Conservation (phyloP, 768 basidiomycete species). For the Termitomyces eurrhizus region DNA sequence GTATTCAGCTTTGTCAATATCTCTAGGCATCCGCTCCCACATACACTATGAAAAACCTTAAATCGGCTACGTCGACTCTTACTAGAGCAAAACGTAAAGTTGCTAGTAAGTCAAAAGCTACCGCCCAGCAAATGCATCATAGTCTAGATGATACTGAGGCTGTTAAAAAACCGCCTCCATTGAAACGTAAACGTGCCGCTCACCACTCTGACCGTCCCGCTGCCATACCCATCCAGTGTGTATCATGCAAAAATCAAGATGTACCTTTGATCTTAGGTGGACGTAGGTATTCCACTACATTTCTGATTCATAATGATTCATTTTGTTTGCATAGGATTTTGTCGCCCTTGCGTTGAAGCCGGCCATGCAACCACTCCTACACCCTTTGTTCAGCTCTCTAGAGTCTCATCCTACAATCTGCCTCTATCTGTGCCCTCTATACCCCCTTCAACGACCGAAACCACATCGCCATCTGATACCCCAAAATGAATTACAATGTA, state of each 20-base stretch:
- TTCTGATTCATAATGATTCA: background rate
- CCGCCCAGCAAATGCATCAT: slow-evolving; percentile 7
- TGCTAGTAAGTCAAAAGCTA: slow-evolving; percentile 23
- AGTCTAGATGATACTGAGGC: background rate
- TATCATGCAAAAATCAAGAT: slow-evolving; percentile 59
- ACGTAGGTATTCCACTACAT: slow-evolving; percentile 40
- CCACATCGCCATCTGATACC: slow-evolving; percentile 4
- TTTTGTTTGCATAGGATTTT: slow-evolving; percentile 46
- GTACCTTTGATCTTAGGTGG: slow-evolving; percentile 77
- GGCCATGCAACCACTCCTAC: slow-evolving; percentile 31
- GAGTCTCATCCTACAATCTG: slow-evolving; percentile 6
- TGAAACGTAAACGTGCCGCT: slow-evolving; percentile 39
- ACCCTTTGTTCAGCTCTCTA: slow-evolving; percentile 10
- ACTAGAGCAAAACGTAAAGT: slow-evolving; percentile 26
- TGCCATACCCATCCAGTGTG: slow-evolving; percentile 40
- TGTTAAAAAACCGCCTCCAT: slow-evolving; percentile 24
- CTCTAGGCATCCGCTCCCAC: slow-evolving; percentile 40
- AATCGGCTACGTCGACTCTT: slow-evolving; percentile 36
- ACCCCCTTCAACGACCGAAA: background rate
- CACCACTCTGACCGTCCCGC: slow-evolving; percentile 26
- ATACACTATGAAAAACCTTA: slow-evolving; percentile 55
- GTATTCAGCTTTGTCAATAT: background rate
- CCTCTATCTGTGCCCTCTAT: background rate
- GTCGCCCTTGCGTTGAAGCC: slow-evolving; percentile 61
- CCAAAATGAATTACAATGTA: slow-evolving; percentile 1